phyloP scores from a whole-genome alignment of 345 rosid genomes.

The Brassica carinata region DNA sequence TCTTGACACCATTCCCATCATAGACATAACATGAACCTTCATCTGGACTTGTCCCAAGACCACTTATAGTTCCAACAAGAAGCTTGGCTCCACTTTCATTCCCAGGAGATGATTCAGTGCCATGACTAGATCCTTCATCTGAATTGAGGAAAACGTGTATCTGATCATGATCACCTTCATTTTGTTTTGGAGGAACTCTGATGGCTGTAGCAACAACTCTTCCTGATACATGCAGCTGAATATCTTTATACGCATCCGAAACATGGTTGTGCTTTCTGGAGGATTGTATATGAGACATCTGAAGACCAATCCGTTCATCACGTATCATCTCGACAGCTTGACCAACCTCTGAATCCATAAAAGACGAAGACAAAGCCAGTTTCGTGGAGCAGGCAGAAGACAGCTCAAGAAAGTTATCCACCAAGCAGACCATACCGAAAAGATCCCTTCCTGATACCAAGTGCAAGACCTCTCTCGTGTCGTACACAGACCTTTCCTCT shows the following conservation, averaged over 20 bases:
- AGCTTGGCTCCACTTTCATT: conserved; percentile 46
- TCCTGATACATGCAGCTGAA: conserved; percentile 79
- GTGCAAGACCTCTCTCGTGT: conserved; percentile 76
- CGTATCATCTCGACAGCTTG: conserved; percentile 33
- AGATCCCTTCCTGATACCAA: conserved; percentile 91
- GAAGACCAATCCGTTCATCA: conserved; percentile 35
- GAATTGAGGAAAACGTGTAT: conserved; percentile 75
- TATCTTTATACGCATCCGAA: conserved; percentile 81
- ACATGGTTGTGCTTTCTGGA: conserved; percentile 34
- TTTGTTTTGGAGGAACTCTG: conserved; percentile 64
- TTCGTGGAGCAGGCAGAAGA: conserved; percentile 48
- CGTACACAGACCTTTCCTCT: conserved; percentile 86
- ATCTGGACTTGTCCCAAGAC: conserved; percentile 73
- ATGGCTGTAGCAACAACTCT: conserved; percentile 75
- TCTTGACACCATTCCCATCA: conserved; percentile 68
- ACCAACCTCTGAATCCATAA: conserved; percentile 35
- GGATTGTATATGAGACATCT: conserved; percentile 37
- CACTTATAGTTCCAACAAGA: conserved; percentile 70
- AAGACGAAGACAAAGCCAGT: conserved; percentile 45
- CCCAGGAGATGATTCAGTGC: conserved; percentile 26
- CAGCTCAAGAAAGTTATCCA: conserved; percentile 51
- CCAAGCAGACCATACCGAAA: conserved; percentile 87
- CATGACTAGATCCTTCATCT: conserved; percentile 36
- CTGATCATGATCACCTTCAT: conserved; percentile 58
- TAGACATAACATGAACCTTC: conserved; percentile 86